Base-by-base conservation (phyloP, 2,329 filamentous ascomycete genomes). In the Orbilia ellipsospora region DNA sequence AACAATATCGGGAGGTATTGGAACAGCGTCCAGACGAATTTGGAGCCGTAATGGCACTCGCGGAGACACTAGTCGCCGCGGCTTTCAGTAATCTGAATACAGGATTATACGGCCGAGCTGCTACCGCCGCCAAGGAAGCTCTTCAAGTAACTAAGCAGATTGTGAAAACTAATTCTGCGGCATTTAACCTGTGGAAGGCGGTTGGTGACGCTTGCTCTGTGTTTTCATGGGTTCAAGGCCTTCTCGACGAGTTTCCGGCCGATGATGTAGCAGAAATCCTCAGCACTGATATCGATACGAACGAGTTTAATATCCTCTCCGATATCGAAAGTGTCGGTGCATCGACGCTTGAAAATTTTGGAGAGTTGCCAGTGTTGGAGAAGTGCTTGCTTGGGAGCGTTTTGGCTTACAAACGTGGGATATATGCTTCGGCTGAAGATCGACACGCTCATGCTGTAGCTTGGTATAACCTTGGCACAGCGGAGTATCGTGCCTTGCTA, bases 381-480 rank as follows among this genome's bases (percentile, higher is more conserved):
- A 84, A 86, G 76, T 89, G 87, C 76, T 82, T 96, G 0, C 87
- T 92, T 75, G 88, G 90, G 13, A 88, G 91, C 0, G 92, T 98
- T 28, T 84, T 98, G 16, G 91, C 92, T 4, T 92, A 96, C 82
- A 99, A 98, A 82, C 88, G 92, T 77, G 93, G 93, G 6, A 89
- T 98, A 13, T 84, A 91, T 78, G 87, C 89, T 45, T 90, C 90
- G 15, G 84, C 89, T 0, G 85, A 89, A 72, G 94, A 99, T 80
- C 81, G 88, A 6, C 92, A 97, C 81, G 94, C 94, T 2, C 94
- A 96, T 82, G 92, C 95, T 0, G 92, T 98, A n/a, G 92, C 94
- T 0, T 95, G 94, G 87, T 99, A 97, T 83, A 99, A 99, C 80
- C 85, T 99, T 16, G 95, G 95, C 50, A 98, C 94, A 92, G 92